phyloP scores from a whole-genome alignment of 805 yeast species.

The Saccharomycopsis fibuligera region DNA sequence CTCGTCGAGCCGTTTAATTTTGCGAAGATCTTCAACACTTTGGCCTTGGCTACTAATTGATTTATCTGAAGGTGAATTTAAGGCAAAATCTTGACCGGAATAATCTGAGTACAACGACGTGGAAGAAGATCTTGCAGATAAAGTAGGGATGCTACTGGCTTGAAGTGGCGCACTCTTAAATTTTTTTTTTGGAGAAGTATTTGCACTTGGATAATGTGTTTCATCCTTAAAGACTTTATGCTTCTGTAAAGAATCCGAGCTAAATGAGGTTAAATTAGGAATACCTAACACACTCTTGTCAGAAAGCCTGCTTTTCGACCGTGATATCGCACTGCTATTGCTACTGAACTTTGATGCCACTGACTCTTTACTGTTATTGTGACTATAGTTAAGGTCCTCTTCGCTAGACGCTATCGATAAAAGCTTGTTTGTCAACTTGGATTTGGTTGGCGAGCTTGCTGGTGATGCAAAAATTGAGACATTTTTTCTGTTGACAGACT shows the following conservation, averaged over 20 bases:
- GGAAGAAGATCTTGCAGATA: constrained; percentile 7
- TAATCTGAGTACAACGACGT: constrained; percentile 10
- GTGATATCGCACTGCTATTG: not conserved
- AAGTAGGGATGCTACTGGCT: not conserved
- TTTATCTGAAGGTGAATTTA: constrained; percentile 5
- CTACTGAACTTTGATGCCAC: not conserved
- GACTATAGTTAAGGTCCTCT: not conserved
- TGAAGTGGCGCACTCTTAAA: not conserved
- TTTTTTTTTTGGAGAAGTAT: constrained; percentile 9
- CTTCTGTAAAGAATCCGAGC: constrained; percentile 9
- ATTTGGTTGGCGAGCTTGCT: constrained; percentile 14
- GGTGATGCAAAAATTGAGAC: constrained; percentile 16
- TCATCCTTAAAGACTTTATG: constrained; percentile 11
- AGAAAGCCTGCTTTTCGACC: not conserved
- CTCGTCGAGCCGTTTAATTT: constrained; percentile 4
- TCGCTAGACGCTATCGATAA: not conserved
- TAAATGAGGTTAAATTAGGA: constrained; percentile 6
- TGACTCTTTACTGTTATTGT: not conserved
- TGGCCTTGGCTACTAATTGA: not conserved
- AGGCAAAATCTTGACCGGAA: not conserved
- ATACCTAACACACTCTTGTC: constrained; percentile 6
- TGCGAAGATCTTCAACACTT: constrained; percentile 1
- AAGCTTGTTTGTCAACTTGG: constrained; percentile 15
- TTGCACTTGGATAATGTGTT: not conserved
- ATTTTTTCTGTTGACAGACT: not conserved